Percentiles rank a stretch among this genome's conserved stretches.
Evolutionary conservation across 148 eudicot species (phyloP).

Genomic region (Rhododendron simsii): DNA sequence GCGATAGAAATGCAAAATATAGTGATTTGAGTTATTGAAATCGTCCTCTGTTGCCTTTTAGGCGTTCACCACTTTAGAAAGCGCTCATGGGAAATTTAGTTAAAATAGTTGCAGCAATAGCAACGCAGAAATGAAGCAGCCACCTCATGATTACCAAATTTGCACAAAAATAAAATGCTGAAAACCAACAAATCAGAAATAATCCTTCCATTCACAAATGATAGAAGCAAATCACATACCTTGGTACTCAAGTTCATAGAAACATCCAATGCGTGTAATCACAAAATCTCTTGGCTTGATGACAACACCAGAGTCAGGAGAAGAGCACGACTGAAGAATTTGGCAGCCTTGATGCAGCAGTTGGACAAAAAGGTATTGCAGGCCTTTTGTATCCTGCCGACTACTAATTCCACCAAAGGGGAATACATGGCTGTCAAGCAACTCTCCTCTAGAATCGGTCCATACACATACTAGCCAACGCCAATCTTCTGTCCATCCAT

Average conservation of each 20-base stretch:
- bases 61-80: not conserved
- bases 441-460: conserved; percentile 98
- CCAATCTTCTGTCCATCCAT: conserved; percentile 99
- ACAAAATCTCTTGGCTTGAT: conserved; percentile 79
- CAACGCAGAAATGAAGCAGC: not conserved
- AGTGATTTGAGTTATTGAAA: not conserved
- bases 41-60: not conserved
- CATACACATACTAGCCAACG: conserved; percentile 95
- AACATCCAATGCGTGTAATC: conserved; percentile 88
- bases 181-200: not conserved
- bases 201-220: not conserved
- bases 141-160: not conserved
- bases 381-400: conserved; percentile 97
- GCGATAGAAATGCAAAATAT: not conserved
- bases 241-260: conserved; percentile 93
- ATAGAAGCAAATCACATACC: conserved; percentile 39
- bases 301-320: conserved; percentile 52
- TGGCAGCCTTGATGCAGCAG: conserved; percentile 96
- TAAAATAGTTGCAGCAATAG: not conserved
- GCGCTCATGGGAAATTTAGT: not conserved
- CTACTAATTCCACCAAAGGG: conserved; percentile 98
- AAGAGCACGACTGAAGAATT: conserved; percentile 72
- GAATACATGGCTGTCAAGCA: conserved; percentile 82
- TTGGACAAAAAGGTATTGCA: conserved; percentile 92
- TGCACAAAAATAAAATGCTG: not conserved